Base-by-base conservation (phyloP, 1,284 basidiomycete species). In the Ceratobasidium sp. region DNA sequence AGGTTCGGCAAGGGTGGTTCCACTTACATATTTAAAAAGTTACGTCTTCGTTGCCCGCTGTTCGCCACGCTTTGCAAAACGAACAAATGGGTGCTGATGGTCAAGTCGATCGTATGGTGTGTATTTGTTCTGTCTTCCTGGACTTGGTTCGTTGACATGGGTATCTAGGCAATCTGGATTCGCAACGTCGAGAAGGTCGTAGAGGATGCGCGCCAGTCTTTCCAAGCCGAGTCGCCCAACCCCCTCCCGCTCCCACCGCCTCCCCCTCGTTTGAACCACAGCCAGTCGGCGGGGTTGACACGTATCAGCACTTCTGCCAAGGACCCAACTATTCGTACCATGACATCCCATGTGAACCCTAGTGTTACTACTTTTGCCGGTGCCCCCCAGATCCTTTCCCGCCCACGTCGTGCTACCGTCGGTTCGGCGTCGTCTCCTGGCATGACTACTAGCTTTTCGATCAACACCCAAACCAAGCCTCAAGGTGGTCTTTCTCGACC, bases 131-230 rank as follows among this genome's bases (percentile, higher is more conserved):
- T 55, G 12, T 35, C 55, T 30, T 27, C 18, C 16, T 16, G 59
- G 23, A 30, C 6, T 52, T 3, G 14, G 1, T 46, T 14, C 14
- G 20, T 18, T 75, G 41, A 71, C 44, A 16, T 33, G 8, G 3
- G 33, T n/a, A 50, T 7, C n/a, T 33, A 75, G 71, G 71, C 71
- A 41, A 65, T 65, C 60, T 75, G 71, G 71, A 75, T 75, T 30
- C 71, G 71, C n/a, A 62, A 62, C 20, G 60, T 75, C 38, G 71
- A 75, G 30, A 71, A 78, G 33, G 79, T 79, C 10, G 79, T 80
- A 3, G 78, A 80, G 23, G 79, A 80, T 20, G 79, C 79, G 12
- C 74, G 79, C 18, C 68, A 79, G 33, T 68, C 70, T 23, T 80
- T 80, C 76, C 75, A 79, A 41, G 55, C 52, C 23, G 78, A 68